Conservation (phyloP, 192 early-diverging fungal genomes). For the Entophlyctis luteolus region DNA sequence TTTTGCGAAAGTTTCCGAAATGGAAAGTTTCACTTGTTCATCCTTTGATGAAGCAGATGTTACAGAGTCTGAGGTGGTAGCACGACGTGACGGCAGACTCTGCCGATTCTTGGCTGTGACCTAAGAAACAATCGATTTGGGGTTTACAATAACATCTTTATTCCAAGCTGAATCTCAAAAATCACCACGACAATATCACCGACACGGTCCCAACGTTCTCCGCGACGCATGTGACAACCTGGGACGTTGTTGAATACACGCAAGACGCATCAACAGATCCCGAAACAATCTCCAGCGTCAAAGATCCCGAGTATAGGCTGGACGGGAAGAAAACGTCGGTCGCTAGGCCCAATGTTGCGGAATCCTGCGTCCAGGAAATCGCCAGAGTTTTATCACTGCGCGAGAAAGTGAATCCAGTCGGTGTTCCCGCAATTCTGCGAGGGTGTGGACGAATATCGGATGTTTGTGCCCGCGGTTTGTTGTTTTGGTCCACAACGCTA, state of each 20-base stretch:
- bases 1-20: too few relatives aligned
- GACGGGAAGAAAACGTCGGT: background rate
- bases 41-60: too few relatives aligned
- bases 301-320: background rate
- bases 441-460: background rate
- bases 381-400: background rate
- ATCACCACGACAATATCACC: background rate
- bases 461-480: background rate
- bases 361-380: background rate
- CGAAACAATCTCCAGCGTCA: background rate
- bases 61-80: too few relatives aligned
- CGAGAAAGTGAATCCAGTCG: background rate
- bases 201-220: background rate
- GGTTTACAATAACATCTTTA: too few relatives aligned
- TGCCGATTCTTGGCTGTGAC: too few relatives aligned
- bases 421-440: background rate
- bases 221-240: background rate
- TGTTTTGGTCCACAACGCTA: background rate
- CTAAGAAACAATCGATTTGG: too few relatives aligned
- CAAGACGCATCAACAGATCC: background rate
- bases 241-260: background rate
- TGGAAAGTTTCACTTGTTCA: too few relatives aligned
- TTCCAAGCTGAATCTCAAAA: too few relatives aligned
- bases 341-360: background rate
- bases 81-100: too few relatives aligned